phyloP scores from a whole-genome alignment of 176 grass and related monocot species.

The Hyparrhenia diplandra region DNA sequence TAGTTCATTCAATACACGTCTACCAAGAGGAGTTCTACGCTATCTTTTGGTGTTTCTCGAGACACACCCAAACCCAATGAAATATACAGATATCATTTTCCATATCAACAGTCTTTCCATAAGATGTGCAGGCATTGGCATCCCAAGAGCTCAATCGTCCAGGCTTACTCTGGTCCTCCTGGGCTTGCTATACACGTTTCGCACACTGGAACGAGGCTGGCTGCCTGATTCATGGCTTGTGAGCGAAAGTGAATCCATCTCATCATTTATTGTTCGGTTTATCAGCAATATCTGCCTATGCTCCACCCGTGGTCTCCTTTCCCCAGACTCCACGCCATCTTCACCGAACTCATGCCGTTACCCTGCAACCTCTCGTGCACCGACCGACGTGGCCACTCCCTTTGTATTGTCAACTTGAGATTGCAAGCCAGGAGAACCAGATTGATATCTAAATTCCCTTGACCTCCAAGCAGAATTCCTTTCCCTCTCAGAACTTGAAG shows the following conservation, averaged over 20 bases:
- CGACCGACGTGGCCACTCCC: not conserved
- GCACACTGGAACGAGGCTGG: not conserved
- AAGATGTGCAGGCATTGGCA: not conserved
- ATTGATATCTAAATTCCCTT: slow-evolving; percentile 23
- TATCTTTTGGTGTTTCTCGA: not conserved
- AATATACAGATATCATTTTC: slow-evolving; percentile 32
- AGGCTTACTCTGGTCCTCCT: slow-evolving; percentile 30
- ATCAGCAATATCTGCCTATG: slow-evolving; percentile 40
- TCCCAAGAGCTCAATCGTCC: slow-evolving; percentile 14
- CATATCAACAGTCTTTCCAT: not conserved
- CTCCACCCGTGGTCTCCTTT: slow-evolving; percentile 32
- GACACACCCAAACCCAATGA: not conserved
- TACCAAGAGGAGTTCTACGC: not conserved
- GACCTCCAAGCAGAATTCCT: not conserved
- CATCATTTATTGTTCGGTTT: slow-evolving; percentile 42
- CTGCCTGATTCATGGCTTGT: slow-evolving; percentile 18
- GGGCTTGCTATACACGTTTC: slow-evolving; percentile 32
- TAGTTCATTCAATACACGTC: not conserved
- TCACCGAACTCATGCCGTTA: slow-evolving; percentile 13
- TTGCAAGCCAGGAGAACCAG: not conserved
- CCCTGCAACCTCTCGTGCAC: slow-evolving; percentile 14
- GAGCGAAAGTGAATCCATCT: not conserved
- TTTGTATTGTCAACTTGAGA: slow-evolving; percentile 9
- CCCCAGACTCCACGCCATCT: slow-evolving; percentile 10
- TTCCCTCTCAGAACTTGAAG: slow-evolving; percentile 17